Evolutionary conservation across 1,284 basidiomycete genomes (phyloP), one percentile per base, ranked within the genome.

Genomic region (Cystobasidiaceae sp.): DNA sequence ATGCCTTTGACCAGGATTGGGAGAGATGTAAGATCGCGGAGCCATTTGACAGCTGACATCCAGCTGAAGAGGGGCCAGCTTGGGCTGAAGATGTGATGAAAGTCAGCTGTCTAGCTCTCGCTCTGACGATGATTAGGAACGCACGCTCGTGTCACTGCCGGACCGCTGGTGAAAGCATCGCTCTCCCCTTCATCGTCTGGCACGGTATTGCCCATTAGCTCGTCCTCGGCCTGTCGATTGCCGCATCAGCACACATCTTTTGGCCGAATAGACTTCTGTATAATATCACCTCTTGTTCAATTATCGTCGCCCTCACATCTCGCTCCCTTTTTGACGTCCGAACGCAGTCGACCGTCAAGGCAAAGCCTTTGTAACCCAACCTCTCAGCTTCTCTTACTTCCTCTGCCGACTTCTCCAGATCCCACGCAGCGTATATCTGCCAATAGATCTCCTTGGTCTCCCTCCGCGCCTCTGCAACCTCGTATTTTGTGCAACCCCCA

Each of bases 1-100:
- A 82, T 75, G 8, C 74, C 80, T 73, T 77, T 81, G 68, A 81
- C 71, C 43, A 80, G 76, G 39, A 81, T 66, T 0, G 80, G 79
- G 7, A 80, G 73, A 5, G 72, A 11, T 15, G 77, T 76, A 61
- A 67, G 69, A 51, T 71, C 72, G 28, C 74, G 74, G 63, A 80
- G 77, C 79, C 79, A 81, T 0, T 68, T 70, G 54, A 81, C 45
- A 48, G 37, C 11, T 11, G 37, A 39, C 11, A 39, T 39, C 37
- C 37, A 39, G n/a, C n/a, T n/a, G 37, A 39, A 39, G 11, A 11
- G 11, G 11, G 37, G 37, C 37, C 37, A 39, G n/a, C 11, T 39
- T 11, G 37, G n/a, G 11, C 37, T 39, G n/a, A 39, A 39, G 37
- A 39, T n/a, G n/a, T n/a, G n/a, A n/a, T n/a, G n/a, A n/a, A n/a